phyloP scores from a whole-genome alignment of 1,139 yeast genomes.

The Kurtzmaniella natalensis region DNA sequence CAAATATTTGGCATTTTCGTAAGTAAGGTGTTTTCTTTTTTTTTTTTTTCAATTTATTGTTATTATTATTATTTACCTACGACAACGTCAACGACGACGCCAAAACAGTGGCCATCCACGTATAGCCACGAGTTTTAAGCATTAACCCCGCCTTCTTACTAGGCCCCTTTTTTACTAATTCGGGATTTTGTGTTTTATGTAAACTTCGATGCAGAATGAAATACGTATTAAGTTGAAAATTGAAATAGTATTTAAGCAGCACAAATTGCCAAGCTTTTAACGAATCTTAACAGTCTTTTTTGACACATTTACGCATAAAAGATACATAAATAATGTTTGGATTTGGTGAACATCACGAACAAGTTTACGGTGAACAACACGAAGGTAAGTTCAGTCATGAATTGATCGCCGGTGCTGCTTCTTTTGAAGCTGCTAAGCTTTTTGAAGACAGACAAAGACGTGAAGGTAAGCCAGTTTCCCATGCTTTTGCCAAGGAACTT shows the following conservation, averaged over 20 bases:
- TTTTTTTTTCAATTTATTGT: too few relatives aligned
- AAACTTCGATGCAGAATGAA: too few relatives aligned
- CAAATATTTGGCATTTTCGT: too few relatives aligned
- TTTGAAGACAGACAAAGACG: conserved; percentile 31
- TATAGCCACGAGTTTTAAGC: too few relatives aligned
- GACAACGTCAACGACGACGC: too few relatives aligned
- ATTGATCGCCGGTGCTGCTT: conserved; percentile 31
- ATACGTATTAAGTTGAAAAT: too few relatives aligned
- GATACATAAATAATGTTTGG: conserved; percentile 16
- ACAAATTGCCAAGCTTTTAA: not conserved
- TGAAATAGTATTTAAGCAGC: not conserved
- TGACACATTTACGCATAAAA: conserved; percentile 1
- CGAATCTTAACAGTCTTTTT: not conserved
- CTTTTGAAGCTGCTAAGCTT: conserved; percentile 29
- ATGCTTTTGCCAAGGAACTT: conserved; percentile 27
- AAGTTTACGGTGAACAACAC: conserved; percentile 27
- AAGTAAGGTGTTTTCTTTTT: too few relatives aligned
- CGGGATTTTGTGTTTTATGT: too few relatives aligned
- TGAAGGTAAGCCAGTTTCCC: conserved; percentile 30
- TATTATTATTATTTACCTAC: too few relatives aligned
- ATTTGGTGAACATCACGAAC: conserved; percentile 28
- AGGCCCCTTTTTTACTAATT: too few relatives aligned
- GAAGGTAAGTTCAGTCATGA: conserved; percentile 31
- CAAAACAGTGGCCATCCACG: too few relatives aligned
- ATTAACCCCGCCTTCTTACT: too few relatives aligned